Evolutionary conservation across 139 green algal species (phyloP).

Genomic region (Eudorina sp.): DNA sequence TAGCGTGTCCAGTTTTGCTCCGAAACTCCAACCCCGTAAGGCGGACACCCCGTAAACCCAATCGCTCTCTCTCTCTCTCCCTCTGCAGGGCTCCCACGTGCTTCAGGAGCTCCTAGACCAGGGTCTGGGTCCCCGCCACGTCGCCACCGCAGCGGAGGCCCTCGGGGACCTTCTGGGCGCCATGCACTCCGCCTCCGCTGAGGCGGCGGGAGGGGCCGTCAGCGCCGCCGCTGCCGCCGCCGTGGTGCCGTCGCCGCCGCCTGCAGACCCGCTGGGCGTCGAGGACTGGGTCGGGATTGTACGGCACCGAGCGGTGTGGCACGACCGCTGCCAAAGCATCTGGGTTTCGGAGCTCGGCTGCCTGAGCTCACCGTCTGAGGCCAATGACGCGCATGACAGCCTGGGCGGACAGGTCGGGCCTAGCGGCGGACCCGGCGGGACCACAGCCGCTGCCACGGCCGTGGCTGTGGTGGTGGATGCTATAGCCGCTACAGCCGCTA

Average conservation of each 20-base stretch:
- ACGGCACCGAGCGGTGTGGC: background rate
- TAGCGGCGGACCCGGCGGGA: too few species aligned
- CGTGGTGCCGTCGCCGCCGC: background rate
- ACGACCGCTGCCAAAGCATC: conserved; percentile 15
- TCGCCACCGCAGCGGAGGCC: background rate
- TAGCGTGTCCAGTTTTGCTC: too few species aligned
- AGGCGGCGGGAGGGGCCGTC: too few species aligned
- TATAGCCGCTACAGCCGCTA: background rate
- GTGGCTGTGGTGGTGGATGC: too few species aligned
- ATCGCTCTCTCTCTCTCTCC: background rate
- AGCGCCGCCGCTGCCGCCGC: background rate
- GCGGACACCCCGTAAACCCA: too few species aligned
- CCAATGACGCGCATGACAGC: background rate
- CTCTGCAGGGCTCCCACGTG: conserved; percentile 5
- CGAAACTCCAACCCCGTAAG: too few species aligned
- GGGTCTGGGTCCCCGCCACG: background rate
- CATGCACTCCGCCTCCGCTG: conserved; percentile 11
- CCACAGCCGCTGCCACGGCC: too few species aligned
- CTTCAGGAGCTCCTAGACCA: conserved; percentile 6
- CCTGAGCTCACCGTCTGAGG: background rate
- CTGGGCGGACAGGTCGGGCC: too few species aligned
- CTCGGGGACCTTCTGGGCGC: background rate
- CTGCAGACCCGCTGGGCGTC: background rate
- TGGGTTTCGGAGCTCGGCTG: conserved; percentile 37
- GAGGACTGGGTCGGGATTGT: background rate